A percentile compares a stretch with the other conserved stretches of the same genome.
phyloP scores from a whole-genome alignment of 805 yeast species.

The Saturnispora quitensis region DNA sequence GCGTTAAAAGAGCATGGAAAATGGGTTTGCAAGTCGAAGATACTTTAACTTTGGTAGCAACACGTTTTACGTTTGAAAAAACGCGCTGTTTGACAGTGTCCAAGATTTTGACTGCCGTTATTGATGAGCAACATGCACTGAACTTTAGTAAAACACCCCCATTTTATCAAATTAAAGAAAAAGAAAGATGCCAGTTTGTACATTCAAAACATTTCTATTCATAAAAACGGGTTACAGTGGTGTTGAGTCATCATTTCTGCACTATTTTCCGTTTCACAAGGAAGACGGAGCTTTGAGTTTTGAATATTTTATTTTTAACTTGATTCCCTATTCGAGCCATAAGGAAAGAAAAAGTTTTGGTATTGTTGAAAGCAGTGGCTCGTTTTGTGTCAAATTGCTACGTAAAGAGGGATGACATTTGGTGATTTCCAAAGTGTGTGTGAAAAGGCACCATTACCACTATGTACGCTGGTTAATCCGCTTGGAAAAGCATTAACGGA shows the following conservation, averaged over 20 bases:
- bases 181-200: not conserved
- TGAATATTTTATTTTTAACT: not conserved
- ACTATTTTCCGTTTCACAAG: not conserved
- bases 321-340: not conserved
- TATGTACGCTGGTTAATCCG: slow-evolving; percentile 68
- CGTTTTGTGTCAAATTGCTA: not conserved
- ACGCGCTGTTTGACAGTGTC: not conserved
- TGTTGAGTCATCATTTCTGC: too few relatives aligned
- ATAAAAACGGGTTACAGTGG: not conserved
- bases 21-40: too few relatives aligned
- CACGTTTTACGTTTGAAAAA: not conserved
- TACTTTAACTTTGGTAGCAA: too few relatives aligned
- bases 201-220: not conserved
- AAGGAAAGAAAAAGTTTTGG: not conserved
- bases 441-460: slow-evolving; percentile 59
- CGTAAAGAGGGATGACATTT: slow-evolving; percentile 39
- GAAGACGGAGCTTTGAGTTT: not conserved
- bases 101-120: not conserved
- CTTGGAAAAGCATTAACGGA: slow-evolving; percentile 18
- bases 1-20: too few relatives aligned
- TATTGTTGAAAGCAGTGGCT: not conserved
- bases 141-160: not conserved
- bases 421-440: slow-evolving; percentile 63
- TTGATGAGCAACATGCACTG: not conserved
- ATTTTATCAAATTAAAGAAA: not conserved